Evolutionary conservation across 768 basidiomycete genomes (phyloP).

Genomic region (Collybiopsis confluens): DNA sequence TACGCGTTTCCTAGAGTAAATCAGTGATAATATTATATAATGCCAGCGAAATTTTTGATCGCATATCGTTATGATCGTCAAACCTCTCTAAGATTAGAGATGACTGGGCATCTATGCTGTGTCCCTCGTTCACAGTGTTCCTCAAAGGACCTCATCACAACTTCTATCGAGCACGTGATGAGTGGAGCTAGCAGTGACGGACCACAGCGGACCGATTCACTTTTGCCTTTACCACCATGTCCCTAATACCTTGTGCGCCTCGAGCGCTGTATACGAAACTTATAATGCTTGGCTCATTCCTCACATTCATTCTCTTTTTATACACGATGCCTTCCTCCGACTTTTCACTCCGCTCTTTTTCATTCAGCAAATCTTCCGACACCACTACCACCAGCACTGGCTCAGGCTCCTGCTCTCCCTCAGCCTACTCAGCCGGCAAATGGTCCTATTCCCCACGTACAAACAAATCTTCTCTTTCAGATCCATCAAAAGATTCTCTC

Average conservation of each 20-base stretch:
- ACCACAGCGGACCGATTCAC: too few species aligned
- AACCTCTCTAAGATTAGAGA: too few species aligned
- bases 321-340: neutral
- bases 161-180: too few species aligned
- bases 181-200: too few species aligned
- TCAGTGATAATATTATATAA: too few species aligned
- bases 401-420: neutral
- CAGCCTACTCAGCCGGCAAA: neutral
- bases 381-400: too few species aligned
- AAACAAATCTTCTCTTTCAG: neutral
- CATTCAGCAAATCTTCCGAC: neutral
- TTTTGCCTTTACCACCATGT: neutral
- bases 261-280: neutral
- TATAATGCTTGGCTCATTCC: neutral
- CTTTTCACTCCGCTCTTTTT: neutral
- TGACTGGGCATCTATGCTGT: too few species aligned
- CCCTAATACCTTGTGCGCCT: neutral
- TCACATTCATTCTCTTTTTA: neutral
- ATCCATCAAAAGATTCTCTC: neutral
- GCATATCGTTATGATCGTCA: too few species aligned
- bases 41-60: too few species aligned
- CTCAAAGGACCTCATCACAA: too few species aligned
- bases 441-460: slow-evolving; percentile 5
- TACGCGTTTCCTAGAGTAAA: too few species aligned
- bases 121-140: too few species aligned